Conservation (phyloP, 2,329 filamentous ascomycete species). For the Colletotrichum musicola region DNA sequence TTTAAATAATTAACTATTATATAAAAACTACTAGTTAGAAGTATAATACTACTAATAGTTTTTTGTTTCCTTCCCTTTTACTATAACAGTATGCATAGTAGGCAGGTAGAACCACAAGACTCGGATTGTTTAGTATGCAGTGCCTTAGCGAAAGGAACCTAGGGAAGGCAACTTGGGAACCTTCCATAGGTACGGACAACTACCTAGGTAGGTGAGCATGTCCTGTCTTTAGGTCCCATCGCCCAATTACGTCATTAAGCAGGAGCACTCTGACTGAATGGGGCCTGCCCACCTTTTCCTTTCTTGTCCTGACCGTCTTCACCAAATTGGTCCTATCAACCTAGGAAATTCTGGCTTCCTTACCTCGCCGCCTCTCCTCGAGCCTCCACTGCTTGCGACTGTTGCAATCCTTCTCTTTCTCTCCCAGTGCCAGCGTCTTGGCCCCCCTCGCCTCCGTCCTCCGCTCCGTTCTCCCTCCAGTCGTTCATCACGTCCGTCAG, state of each 20-base stretch:
- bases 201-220: background rate
- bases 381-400: too few species aligned
- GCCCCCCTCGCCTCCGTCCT: background rate
- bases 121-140: too few species aligned
- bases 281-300: conserved; percentile 32
- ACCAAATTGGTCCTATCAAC: background rate
- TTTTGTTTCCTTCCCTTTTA: too few species aligned
- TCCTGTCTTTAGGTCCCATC: conserved; percentile 22
- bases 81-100: too few species aligned
- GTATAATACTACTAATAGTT: too few species aligned
- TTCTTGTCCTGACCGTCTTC: conserved; percentile 32
- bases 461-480: conserved; percentile 4
- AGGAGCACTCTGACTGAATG: conserved; percentile 16
- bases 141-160: too few species aligned
- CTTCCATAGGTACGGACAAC: background rate
- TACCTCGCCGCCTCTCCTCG: background rate
- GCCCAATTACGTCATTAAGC: conserved; percentile 34
- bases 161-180: background rate
- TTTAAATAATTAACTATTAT: too few species aligned
- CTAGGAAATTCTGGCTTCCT: background rate
- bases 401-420: background rate
- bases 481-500: conserved; percentile 20
- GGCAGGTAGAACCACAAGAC: too few species aligned
- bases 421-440: background rate
- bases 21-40: too few species aligned